Conservation (phyloP, 2,329 filamentous ascomycete genomes). For the Sarocladiaceae sp. region DNA sequence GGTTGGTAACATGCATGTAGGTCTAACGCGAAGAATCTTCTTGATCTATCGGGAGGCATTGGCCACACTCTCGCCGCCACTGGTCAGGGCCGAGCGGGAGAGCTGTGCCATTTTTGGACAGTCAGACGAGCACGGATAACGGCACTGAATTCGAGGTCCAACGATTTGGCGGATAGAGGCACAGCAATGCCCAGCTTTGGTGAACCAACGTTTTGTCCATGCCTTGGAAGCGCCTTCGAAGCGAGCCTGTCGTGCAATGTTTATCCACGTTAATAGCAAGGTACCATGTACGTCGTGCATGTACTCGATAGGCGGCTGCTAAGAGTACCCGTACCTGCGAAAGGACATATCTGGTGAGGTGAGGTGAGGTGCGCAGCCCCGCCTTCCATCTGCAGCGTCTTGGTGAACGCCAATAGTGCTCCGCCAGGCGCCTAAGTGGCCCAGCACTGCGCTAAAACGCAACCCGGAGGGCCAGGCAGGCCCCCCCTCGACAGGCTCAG, state of each 20-base stretch:
- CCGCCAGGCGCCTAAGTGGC: neutral
- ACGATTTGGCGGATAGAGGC: constrained; percentile 1
- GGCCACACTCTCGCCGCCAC: neutral
- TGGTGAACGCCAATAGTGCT: neutral
- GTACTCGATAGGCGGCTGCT: neutral
- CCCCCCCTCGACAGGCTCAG: no score
- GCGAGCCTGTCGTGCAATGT: no score
- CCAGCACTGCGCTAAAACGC: neutral
- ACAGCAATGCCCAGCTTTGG: neutral
- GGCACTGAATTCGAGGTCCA: neutral
- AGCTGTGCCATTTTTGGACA: neutral
- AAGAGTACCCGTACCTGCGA: neutral
- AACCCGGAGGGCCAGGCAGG: no score
- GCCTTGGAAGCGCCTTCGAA: no score
- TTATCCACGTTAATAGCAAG: neutral
- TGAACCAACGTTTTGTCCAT: neutral
- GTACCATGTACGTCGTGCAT: neutral
- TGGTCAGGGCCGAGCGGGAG: no score
- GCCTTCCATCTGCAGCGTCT: neutral
- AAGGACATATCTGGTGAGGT: neutral
- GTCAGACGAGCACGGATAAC: neutral
- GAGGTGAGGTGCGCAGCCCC: no score
- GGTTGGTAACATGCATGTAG: neutral
- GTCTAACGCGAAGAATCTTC: neutral
- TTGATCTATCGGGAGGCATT: neutral